Percentiles rank a stretch among this genome's conserved stretches.
Conservation (phyloP, 768 basidiomycete genomes). For the Lactarius hatsudake region DNA sequence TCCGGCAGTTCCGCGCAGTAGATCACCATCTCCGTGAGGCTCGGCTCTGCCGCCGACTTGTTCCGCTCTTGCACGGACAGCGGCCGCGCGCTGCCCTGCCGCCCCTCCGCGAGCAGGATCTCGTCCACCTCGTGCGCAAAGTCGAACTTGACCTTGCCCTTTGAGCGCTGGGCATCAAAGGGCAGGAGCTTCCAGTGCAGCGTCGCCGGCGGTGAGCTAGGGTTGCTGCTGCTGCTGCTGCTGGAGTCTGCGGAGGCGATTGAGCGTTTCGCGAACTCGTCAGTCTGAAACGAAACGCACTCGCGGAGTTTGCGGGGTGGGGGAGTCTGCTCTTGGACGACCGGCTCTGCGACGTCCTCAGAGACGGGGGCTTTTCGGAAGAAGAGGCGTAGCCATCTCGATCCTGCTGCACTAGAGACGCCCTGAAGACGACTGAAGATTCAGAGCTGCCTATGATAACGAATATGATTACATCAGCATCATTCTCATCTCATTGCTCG, state of each 20-base stretch:
- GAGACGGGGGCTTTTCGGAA: slow-evolving; percentile 33
- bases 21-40: slow-evolving; percentile 50
- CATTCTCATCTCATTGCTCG: not conserved
- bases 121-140: slow-evolving; percentile 37
- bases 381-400: slow-evolving; percentile 28
- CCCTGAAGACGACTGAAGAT: slow-evolving; percentile 14
- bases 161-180: slow-evolving; percentile 35
- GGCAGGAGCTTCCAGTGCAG: slow-evolving; percentile 52
- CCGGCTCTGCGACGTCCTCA: not conserved
- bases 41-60: slow-evolving; percentile 44
- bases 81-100: slow-evolving; percentile 30
- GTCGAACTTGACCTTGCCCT: slow-evolving; percentile 48
- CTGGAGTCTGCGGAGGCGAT: slow-evolving; percentile 5
- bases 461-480: slow-evolving; percentile 16
- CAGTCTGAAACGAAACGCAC: not conserved
- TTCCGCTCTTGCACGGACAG: slow-evolving; percentile 40
- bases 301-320: not conserved
- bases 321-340: slow-evolving; percentile 8
- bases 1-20: slow-evolving; percentile 40
- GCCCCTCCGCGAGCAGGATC: slow-evolving; percentile 31
- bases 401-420: slow-evolving; percentile 20
- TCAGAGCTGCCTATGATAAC: slow-evolving; percentile 10
- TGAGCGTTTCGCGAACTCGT: not conserved
- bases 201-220: slow-evolving; percentile 37
- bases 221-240: slow-evolving; percentile 9